phyloP scores from a whole-genome alignment of 2,329 filamentous ascomycete genomes.

The Aspergillus sp. region DNA sequence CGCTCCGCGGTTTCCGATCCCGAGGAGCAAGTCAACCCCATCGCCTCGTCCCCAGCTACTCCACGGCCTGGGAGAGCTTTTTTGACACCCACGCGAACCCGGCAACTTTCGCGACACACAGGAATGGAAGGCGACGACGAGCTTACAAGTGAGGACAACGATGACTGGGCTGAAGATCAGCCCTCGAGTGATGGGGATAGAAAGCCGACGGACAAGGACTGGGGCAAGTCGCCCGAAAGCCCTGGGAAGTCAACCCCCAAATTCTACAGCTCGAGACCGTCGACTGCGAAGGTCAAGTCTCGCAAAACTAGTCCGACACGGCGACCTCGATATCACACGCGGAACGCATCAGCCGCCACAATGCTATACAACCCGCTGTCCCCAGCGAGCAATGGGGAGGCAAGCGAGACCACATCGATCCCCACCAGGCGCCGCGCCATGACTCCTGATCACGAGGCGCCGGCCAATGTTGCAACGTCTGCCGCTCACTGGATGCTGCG shows the following conservation, averaged over 20 bases:
- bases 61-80: conserved; percentile 31
- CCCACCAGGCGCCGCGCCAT: conserved; percentile 21
- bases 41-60: conserved; percentile 32
- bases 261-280: conserved; percentile 38
- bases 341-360: conserved; percentile 77
- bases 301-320: conserved; percentile 34
- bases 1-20: conserved; percentile 59
- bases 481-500: conserved; percentile 44
- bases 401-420: conserved; percentile 24
- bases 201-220: conserved; percentile 15
- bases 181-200: conserved; percentile 16
- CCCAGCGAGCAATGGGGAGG: conserved; percentile 40
- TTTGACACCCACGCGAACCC: conserved; percentile 31
- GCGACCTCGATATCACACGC: conserved; percentile 54
- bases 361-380: conserved; percentile 74
- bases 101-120: conserved; percentile 59
- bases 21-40: conserved; percentile 43
- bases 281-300: conserved; percentile 41
- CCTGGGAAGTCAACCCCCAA: conserved; percentile 28
- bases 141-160: conserved; percentile 75
- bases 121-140: conserved; percentile 90
- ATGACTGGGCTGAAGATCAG: conserved; percentile 39
- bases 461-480: conserved; percentile 37
- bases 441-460: conserved; percentile 33
- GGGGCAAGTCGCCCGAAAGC: conserved; percentile 9